Base-by-base conservation (phyloP, 1,139 yeast species). In the Pichiaceae sp. region DNA sequence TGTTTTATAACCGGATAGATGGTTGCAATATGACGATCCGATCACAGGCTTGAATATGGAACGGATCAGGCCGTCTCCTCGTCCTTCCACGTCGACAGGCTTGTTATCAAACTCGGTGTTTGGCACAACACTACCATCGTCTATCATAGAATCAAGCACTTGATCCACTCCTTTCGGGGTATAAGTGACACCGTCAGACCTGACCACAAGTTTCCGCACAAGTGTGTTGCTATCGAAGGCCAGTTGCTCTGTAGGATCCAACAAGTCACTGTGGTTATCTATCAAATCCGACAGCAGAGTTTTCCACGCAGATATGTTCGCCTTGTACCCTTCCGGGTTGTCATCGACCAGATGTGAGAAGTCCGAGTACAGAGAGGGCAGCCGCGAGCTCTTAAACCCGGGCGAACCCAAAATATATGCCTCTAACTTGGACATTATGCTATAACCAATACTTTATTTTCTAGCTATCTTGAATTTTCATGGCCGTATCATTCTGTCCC, bases 301-400 rank as follows among this genome's bases (percentile, higher is more conserved):
- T 34, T 55, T 58, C 93, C 93, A 82, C 1, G 86, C 81, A 2
- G 57, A 55, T n/a, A 80, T 45, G 49, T 82, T 82, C 18, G 91
- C 91, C 28, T 66, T 72, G 46, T 64, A 81, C 1, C 93, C 93
- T 43, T 78, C 87, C 1, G 72, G 72, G 50, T 82, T 82, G 17
- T 69, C 48, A 8, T 66, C 70, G 47, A 66, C 63, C 27, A 75
- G 63, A 9, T 64, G 62, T 6, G 61, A 53, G 49, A 79, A 81
- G 53, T 81, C 73, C 11, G 83, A 72, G 50, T 75, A 82, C 29
- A 82, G 63, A 3, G 87, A 79, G n/a, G 67, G 64, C 34, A 78
- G 59, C 32, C 91, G 62, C 2, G 75, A 56, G 16, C 59, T 53
- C 14, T 67, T 66, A 56, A 77, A 75, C 3, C 33, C 38, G 1